phyloP scores from a whole-genome alignment of 2,329 filamentous ascomycete genomes.

The Ophiostoma piceae region DNA sequence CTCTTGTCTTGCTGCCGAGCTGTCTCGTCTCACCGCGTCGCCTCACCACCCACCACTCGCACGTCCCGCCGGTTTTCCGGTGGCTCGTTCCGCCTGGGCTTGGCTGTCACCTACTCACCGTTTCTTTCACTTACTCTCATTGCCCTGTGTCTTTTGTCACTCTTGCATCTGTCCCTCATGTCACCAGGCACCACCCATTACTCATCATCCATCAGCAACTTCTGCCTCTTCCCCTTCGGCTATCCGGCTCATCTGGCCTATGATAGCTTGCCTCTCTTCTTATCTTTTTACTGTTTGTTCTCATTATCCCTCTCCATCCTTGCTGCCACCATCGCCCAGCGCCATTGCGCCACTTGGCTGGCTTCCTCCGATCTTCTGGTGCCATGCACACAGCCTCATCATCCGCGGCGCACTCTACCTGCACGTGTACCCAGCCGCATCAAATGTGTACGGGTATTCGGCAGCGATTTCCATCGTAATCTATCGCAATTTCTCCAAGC shows the following conservation, averaged over 20 bases:
- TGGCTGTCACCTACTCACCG: slow-evolving; percentile 4
- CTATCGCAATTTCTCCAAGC: background rate
- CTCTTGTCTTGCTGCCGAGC: background rate
- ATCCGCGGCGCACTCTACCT: background rate
- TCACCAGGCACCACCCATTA: background rate
- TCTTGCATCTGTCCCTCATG: background rate
- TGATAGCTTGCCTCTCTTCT: background rate
- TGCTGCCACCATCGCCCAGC: background rate
- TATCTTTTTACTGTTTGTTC: background rate
- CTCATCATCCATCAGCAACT: background rate
- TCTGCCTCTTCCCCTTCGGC: background rate
- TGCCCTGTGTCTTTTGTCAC: background rate
- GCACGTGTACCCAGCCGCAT: background rate
- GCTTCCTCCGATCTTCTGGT: background rate
- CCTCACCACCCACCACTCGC: background rate
- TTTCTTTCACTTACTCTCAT: background rate
- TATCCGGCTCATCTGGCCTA: background rate
- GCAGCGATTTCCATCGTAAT: background rate
- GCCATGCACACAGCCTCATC: background rate
- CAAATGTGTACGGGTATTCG: background rate
- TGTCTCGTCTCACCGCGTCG: background rate
- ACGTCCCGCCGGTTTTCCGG: background rate
- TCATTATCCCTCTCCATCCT: background rate
- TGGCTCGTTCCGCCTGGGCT: background rate
- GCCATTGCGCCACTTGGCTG: background rate